Conservation (phyloP, 208 protist genomes). For the Herpetomonas samuelpessoai region DNA sequence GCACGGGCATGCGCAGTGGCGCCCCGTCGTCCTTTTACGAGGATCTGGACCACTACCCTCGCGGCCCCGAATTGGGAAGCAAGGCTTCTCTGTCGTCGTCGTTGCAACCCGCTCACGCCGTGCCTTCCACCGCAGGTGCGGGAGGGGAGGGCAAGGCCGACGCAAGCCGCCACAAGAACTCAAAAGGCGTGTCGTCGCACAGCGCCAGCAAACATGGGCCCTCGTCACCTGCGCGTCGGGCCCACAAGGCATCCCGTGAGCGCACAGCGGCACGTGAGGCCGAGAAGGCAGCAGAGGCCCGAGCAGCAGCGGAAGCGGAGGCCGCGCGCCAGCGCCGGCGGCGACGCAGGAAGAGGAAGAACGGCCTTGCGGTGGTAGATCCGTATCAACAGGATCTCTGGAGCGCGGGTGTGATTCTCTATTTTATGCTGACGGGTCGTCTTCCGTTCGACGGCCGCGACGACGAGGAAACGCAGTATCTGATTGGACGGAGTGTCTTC, state of each 20-base stretch:
- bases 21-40: neutral
- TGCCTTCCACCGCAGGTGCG: neutral
- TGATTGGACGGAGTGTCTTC: constrained; percentile 65
- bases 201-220: too few relatives aligned
- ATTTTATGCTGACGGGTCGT: constrained; percentile 94
- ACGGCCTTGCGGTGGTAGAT: constrained; percentile 32
- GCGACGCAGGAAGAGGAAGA: constrained; percentile 15
- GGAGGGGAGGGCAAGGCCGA: neutral
- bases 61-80: neutral
- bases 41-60: constrained; percentile 4
- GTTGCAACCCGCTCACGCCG: too few relatives aligned
- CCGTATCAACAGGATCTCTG: constrained; percentile 90
- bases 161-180: too few relatives aligned
- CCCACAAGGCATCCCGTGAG: neutral
- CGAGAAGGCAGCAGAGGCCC: too few relatives aligned
- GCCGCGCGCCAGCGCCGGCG: neutral
- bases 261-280: neutral
- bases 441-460: constrained; percentile 95
- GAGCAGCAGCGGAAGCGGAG: neutral
- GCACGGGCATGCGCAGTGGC: too few relatives aligned
- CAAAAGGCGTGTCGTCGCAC: neutral
- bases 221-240: too few relatives aligned
- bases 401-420: constrained; percentile 91
- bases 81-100: too few relatives aligned
- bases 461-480: constrained; percentile 94